Percentiles rank a stretch among this genome's conserved stretches.
Conservation (phyloP, 768 basidiomycete species). For the Pleurotus salmoneostramineus region DNA sequence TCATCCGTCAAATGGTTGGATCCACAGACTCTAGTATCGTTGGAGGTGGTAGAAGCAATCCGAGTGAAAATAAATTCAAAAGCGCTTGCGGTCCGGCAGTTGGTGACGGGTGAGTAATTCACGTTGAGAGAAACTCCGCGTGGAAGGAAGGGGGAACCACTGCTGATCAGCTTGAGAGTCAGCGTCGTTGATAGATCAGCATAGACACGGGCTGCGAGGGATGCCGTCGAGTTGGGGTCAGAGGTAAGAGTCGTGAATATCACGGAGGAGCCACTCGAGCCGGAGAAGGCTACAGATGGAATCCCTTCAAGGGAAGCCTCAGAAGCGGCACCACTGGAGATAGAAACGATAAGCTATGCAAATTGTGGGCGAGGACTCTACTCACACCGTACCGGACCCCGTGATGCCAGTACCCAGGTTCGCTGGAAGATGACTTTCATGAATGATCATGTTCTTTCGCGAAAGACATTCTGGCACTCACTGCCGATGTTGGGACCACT, state of each 20-base stretch:
- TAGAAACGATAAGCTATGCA: not conserved
- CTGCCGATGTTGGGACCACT: slow-evolving; percentile 44
- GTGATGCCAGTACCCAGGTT: slow-evolving; percentile 29
- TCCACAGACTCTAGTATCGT: slow-evolving; percentile 43
- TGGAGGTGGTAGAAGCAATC: slow-evolving; percentile 24
- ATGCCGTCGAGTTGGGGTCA: slow-evolving; percentile 26
- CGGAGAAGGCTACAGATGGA: slow-evolving; percentile 48
- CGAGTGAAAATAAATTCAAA: slow-evolving; percentile 44
- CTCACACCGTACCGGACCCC: slow-evolving; percentile 41
- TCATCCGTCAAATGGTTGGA: slow-evolving; percentile 38
- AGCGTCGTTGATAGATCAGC: slow-evolving; percentile 38
- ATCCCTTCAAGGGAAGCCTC: slow-evolving; percentile 46
- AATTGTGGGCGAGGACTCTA: not conserved
- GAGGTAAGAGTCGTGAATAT: slow-evolving; percentile 47
- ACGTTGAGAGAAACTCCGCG: slow-evolving; percentile 41
- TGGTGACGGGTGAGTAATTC: slow-evolving; percentile 39
- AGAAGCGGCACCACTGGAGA: slow-evolving; percentile 40
- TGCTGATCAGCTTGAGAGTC: slow-evolving; percentile 26
- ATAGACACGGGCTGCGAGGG: slow-evolving; percentile 36
- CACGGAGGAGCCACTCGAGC: slow-evolving; percentile 33
- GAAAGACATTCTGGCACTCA: slow-evolving; percentile 14
- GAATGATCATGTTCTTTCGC: not conserved
- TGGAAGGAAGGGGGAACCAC: slow-evolving; percentile 33
- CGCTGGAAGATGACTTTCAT: slow-evolving; percentile 12
- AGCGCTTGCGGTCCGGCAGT: slow-evolving; percentile 30